phyloP scores from a whole-genome alignment of 2,329 filamentous ascomycete species.

The Sarocladiaceae sp. region DNA sequence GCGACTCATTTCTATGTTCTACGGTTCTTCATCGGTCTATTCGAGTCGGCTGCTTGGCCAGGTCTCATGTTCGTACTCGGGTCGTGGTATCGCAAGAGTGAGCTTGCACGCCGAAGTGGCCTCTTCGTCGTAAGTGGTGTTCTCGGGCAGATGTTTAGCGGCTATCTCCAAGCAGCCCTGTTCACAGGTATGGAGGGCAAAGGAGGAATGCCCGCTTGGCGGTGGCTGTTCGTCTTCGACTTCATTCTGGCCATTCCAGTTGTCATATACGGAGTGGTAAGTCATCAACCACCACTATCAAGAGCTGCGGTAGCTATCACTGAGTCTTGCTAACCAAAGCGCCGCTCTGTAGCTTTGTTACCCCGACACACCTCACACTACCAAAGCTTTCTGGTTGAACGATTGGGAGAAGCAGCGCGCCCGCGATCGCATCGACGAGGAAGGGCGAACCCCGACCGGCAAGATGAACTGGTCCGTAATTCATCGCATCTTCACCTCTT shows the following conservation, averaged over 20 bases:
- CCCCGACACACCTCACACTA: conserved; percentile 37
- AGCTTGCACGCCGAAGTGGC: conserved; percentile 50
- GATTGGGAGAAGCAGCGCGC: conserved; percentile 57
- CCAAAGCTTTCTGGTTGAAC: conserved; percentile 34
- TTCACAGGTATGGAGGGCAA: conserved; percentile 27
- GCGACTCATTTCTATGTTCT: conserved; percentile 37
- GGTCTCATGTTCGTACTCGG: conserved; percentile 49
- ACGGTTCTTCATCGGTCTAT: conserved; percentile 47
- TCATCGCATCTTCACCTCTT: conserved; percentile 30
- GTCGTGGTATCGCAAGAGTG: conserved; percentile 53
- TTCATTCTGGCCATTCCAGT: conserved; percentile 31
- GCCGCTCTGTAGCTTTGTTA: too few relatives aligned
- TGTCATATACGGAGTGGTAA: conserved; percentile 13
- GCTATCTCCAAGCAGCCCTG: conserved; percentile 27
- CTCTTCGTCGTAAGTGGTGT: conserved; percentile 54
- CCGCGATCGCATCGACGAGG: conserved; percentile 60
- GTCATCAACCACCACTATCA: too few relatives aligned
- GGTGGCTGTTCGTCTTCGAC: conserved; percentile 34
- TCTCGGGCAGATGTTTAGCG: conserved; percentile 32
- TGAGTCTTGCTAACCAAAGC: conserved; percentile 13
- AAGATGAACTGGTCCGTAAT: conserved; percentile 30
- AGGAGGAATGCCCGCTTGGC: conserved; percentile 26
- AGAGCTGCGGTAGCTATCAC: not conserved
- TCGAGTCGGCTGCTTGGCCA: conserved; percentile 49
- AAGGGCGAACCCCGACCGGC: conserved; percentile 30